A percentile compares a stretch with the other conserved stretches of the same genome.
Evolutionary conservation across 257 asterid genomes (phyloP).

Genomic region (Ophiorrhiza pumila): DNA sequence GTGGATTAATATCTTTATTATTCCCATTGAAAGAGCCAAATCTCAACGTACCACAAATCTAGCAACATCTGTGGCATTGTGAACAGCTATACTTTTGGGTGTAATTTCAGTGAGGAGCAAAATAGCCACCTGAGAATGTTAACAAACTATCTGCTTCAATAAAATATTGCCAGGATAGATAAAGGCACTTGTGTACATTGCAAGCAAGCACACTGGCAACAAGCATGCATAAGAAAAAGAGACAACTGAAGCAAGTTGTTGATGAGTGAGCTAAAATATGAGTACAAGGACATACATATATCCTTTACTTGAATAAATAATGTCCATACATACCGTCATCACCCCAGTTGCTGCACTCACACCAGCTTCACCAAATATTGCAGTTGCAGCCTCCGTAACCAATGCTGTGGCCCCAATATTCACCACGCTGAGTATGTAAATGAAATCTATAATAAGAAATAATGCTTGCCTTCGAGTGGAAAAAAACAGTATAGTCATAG

Average conservation of each 20-base stretch:
- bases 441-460: conserved; percentile 43
- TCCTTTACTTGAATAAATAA: neutral
- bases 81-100: conserved; percentile 98
- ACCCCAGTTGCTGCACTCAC: conserved; percentile 96
- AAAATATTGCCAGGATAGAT: conserved; percentile 7
- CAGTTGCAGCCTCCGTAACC: conserved; percentile 95
- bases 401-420: conserved; percentile 96
- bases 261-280: neutral
- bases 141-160: conserved; percentile 17
- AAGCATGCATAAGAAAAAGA: neutral
- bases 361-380: conserved; percentile 96
- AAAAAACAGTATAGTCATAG: conserved; percentile 24
- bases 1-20: neutral
- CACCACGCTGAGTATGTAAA: conserved; percentile 78
- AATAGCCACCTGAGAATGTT: conserved; percentile 66
- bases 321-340: conserved; percentile 72
- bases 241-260: neutral
- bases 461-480: conserved; percentile 33
- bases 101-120: conserved; percentile 98
- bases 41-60: conserved; percentile 88
- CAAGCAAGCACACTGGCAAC: conserved; percentile 11
- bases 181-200: neutral
- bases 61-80: conserved; percentile 95
- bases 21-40: conserved; percentile 12
- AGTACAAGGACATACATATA: neutral